phyloP scores from a whole-genome alignment of 768 basidiomycete genomes.

The Podaxis pistillaris region DNA sequence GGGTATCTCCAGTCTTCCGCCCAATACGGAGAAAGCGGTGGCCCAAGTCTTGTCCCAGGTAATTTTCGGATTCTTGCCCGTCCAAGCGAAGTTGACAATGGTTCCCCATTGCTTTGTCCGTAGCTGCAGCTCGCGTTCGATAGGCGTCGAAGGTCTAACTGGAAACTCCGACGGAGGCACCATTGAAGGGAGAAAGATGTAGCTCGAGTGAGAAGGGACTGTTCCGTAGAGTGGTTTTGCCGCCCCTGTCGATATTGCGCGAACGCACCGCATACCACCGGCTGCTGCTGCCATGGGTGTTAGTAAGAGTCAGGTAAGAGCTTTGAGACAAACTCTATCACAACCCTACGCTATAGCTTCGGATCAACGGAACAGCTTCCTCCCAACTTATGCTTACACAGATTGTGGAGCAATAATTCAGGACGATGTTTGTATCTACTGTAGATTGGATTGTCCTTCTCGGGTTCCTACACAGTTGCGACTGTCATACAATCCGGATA shows the following conservation, averaged over 20 bases:
- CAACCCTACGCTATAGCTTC: no score
- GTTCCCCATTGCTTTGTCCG: conserved; percentile 47
- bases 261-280: not conserved
- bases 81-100: conserved; percentile 62
- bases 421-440: no score
- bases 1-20: conserved; percentile 50
- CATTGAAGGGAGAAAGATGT: conserved; percentile 53
- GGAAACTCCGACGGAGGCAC: conserved; percentile 51
- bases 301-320: not conserved
- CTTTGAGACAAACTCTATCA: no score
- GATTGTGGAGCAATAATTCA: no score
- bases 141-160: conserved; percentile 40
- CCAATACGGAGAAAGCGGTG: conserved; percentile 50
- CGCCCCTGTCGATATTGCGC: conserved; percentile 14
- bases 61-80: conserved; percentile 11
- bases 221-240: conserved; percentile 44
- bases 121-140: conserved; percentile 51
- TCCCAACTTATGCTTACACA: no score
- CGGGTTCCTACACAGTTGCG: not conserved
- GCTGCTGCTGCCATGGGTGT: not conserved
- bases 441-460: no score
- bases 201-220: conserved; percentile 47
- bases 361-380: no score
- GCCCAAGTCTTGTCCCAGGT: conserved; percentile 27
- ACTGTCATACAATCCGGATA: not conserved